These are phyloP conservation scores for Leccinum uliginosum DNA, from an alignment of 768 basidiomycete genomes.

Conservation along the genomic window DNA sequence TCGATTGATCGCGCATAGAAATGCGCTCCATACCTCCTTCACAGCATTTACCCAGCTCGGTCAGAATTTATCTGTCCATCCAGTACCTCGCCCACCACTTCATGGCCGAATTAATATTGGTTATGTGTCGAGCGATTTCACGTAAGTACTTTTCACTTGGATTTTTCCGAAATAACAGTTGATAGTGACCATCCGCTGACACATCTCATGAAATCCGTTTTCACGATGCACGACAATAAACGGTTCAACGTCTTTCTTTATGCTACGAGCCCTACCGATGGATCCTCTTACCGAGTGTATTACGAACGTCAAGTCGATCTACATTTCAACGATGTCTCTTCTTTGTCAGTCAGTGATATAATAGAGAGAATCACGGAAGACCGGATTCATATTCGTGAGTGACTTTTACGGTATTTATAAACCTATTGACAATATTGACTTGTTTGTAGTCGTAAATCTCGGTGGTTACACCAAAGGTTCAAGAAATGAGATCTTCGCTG, in stretches of 20 bases:
- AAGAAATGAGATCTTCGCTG: conserved; percentile 49
- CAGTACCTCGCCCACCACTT: conserved; percentile 40
- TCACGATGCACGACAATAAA: conserved; percentile 38
- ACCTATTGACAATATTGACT: neutral
- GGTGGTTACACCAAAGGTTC: conserved; percentile 52
- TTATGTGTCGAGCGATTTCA: conserved; percentile 47
- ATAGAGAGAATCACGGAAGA: conserved; percentile 38
- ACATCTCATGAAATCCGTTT: conserved; percentile 51
- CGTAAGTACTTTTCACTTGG: conserved; percentile 25
- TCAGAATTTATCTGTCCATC: conserved; percentile 30
- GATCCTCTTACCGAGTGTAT: conserved; percentile 38
- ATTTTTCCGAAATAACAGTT: neutral
- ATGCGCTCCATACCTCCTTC: conserved; percentile 43
- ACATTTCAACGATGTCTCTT: conserved; percentile 41
- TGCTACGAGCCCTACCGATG: conserved; percentile 46
- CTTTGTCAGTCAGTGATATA: conserved; percentile 33
- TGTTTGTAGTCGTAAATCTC: conserved; percentile 37
- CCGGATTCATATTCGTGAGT: conserved; percentile 44
- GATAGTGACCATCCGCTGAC: conserved; percentile 47
- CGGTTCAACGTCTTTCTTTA: conserved; percentile 43
- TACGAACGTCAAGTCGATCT: conserved; percentile 37
- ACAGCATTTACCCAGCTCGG: conserved; percentile 33
- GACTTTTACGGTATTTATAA: neutral
- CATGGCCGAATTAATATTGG: conserved; percentile 41
- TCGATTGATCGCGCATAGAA: conserved; percentile 45